Evolutionary conservation across 2,329 filamentous ascomycete genomes (phyloP).

Genomic region (Sclerotinia borealis): DNA sequence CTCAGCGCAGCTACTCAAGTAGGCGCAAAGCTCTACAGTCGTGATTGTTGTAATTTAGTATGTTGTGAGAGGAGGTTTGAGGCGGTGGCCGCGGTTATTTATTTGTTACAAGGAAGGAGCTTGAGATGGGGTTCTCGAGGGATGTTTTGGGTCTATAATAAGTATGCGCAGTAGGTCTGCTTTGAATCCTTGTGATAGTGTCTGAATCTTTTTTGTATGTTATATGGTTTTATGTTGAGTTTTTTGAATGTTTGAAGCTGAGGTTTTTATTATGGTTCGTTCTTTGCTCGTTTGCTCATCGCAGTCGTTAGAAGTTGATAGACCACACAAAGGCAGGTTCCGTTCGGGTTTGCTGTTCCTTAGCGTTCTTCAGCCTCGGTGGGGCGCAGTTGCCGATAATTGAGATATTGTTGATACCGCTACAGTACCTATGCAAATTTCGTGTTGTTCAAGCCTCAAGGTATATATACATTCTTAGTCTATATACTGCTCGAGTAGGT

Average conservation of each 20-base stretch:
- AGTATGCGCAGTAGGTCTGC: background rate
- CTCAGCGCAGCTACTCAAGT: slow-evolving; percentile 7
- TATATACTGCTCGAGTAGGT: too few relatives aligned
- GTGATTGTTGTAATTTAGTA: background rate
- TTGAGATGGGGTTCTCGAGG: background rate
- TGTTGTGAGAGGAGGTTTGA: background rate
- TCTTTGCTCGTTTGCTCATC: background rate
- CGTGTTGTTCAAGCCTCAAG: background rate
- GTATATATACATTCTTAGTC: too few relatives aligned
- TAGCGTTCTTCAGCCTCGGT: slow-evolving; percentile 7
- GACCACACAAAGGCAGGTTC: slow-evolving; percentile 8
- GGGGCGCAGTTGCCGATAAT: too few relatives aligned
- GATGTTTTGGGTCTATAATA: background rate
- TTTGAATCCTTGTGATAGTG: background rate
- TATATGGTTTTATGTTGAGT: background rate
- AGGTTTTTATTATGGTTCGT: background rate
- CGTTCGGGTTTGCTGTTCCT: background rate
- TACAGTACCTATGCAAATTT: too few relatives aligned
- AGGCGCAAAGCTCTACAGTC: slow-evolving; percentile 4
- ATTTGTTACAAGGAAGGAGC: background rate
- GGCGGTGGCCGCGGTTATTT: background rate
- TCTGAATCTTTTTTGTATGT: background rate
- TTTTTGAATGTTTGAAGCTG: background rate
- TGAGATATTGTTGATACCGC: background rate
- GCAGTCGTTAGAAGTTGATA: slow-evolving; percentile 2